A percentile compares a stretch with the other conserved stretches of the same genome.
phyloP scores from a whole-genome alignment of 2,329 filamentous ascomycete genomes.

The Leptographium lundbergii region DNA sequence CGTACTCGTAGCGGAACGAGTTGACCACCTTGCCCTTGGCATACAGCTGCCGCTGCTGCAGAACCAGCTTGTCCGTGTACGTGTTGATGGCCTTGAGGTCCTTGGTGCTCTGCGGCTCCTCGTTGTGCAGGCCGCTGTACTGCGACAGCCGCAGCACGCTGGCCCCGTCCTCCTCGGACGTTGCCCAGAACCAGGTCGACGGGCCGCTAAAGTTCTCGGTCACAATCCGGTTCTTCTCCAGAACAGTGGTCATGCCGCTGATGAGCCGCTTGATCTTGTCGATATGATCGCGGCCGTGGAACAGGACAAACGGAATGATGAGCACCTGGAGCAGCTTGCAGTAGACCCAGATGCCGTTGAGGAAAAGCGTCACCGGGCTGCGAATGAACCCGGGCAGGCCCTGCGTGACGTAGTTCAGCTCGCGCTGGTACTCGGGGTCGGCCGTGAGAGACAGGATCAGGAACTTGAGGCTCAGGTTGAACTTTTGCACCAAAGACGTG shows the following conservation, averaged over 20 bases:
- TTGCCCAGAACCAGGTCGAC: conserved; percentile 10
- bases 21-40: conserved; percentile 13
- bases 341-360: conserved; percentile 10
- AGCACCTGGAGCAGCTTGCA: conserved; percentile 9
- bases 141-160: conserved; percentile 4
- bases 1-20: conserved; percentile 11
- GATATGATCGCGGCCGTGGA: conserved; percentile 27
- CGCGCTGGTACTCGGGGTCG: conserved; percentile 30
- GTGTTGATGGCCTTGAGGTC: conserved; percentile 30
- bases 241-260: conserved; percentile 6
- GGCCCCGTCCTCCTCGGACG: conserved; percentile 1
- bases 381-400: conserved; percentile 1
- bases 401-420: conserved; percentile 21
- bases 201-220: conserved; percentile 8
- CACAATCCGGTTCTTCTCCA: conserved; percentile 9
- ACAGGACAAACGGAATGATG: conserved; percentile 7
- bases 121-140: conserved; percentile 20
- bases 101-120: conserved; percentile 28
- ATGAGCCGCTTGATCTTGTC: conserved; percentile 21
- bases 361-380: conserved; percentile 24
- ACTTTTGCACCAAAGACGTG: conserved; percentile 1
- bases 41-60: conserved; percentile 17
- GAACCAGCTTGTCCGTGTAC: conserved; percentile 32
- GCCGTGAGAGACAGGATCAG: conserved; percentile 28
- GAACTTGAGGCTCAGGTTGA: conserved; percentile 20